Evolutionary conservation across 495 filamentous ascomycete species (phyloP), one percentile per base, ranked within the genome.

Genomic region (Corynascus novoguineensis): DNA sequence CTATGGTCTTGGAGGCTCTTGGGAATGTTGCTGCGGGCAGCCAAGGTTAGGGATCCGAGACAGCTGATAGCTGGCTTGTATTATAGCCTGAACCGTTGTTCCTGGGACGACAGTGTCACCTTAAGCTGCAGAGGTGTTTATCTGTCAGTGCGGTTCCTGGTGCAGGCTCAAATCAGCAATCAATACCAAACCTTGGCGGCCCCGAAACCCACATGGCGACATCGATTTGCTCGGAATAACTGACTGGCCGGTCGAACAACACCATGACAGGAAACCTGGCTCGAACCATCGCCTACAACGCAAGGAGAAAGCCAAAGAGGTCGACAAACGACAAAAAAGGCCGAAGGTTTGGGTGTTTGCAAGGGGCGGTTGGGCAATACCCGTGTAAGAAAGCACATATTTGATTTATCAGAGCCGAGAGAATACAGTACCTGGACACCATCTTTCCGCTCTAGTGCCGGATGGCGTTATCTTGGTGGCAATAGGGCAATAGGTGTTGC

Each of bases 181-280:
- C 63, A 69, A 64, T 66, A 67, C 64, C 66, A 64, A 63, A 67
- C 62, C 48, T 47, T 48, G 47, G 29, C 35, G 38, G 37, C 21
- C 34, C 15, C 58, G 62, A 65, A 63, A 63, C 57, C 60, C 64
- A 62, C 60, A 61, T 61, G 54, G 31, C 48, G 15, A 35, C 31
- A 31, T 42, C 53, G 55, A 62, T 64, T 53, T 57, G 61, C n/a
- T 38, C 32, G 56, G 55, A 31, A 44, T 49, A 46, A 53, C 25
- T 42, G 35, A 57, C 50, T 56, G 62, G 63, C 62, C 15, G 49
- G 34, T 24, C 19, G 14, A 25, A 52, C 29, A 22, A 27, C 19
- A 24, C 21, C 0, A 49, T 2, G 17, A 1, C 8, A 15, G 34
- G 28, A 4, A 32, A 22, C n/a, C 1, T n/a, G 3, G 10, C 2